Percentiles rank a stretch among this genome's conserved stretches.
Conservation (phyloP, 2,329 filamentous ascomycete species). For the Paecilomyces variotii region DNA sequence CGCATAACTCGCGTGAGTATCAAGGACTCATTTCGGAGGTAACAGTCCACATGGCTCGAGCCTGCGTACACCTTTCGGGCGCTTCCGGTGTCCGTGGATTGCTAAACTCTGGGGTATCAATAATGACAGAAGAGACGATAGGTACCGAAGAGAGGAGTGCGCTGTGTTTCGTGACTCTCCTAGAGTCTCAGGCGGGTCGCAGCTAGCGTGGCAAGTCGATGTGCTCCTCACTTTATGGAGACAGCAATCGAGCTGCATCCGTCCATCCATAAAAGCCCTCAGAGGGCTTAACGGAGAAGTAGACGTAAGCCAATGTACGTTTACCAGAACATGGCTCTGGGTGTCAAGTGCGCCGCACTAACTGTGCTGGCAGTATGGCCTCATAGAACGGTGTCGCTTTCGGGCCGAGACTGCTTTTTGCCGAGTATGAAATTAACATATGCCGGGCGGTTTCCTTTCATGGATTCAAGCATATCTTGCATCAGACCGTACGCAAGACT, state of each 20-base stretch:
- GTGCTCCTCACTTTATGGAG: background rate
- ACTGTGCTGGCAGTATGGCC: background rate
- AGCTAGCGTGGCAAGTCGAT: background rate
- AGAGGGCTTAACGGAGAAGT: background rate
- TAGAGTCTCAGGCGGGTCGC: background rate
- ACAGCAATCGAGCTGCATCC: background rate
- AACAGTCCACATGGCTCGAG: background rate
- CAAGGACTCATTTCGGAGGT: background rate
- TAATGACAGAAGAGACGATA: background rate
- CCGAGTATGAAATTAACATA: slow-evolving; percentile 63
- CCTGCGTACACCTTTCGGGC: background rate
- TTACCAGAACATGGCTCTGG: background rate
- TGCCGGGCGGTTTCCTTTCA: slow-evolving; percentile 62
- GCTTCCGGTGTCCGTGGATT: background rate
- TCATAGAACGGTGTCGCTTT: slow-evolving; percentile 13
- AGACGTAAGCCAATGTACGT: background rate
- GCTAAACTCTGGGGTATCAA: background rate
- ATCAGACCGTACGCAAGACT: slow-evolving; percentile 72
- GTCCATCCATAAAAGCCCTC: background rate
- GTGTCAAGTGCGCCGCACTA: background rate
- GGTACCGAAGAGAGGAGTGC: background rate
- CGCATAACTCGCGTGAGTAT: background rate
- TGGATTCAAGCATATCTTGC: slow-evolving; percentile 65
- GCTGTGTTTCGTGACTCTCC: background rate
- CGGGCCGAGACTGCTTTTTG: slow-evolving; percentile 24